Base-by-base conservation (phyloP, 768 basidiomycete species). In the Suillus occidentalis region DNA sequence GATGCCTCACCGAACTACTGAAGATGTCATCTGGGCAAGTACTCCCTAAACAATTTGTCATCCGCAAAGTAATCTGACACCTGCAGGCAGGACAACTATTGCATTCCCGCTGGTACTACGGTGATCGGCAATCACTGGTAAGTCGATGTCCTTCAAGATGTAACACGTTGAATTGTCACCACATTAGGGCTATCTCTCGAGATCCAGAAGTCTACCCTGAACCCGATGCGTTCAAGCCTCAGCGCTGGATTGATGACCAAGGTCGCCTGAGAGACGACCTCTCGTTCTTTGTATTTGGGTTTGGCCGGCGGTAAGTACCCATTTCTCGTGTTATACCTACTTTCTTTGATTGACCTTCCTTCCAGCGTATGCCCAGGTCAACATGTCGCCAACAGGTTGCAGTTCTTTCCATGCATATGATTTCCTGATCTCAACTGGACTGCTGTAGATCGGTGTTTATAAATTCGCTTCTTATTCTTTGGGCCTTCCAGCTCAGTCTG, bases 211-310 rank as follows among this genome's bases (percentile, higher is more conserved):
- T 62, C n/a, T 62, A 36, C 25, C 61, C 43, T 18, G 61, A 62
- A 25, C 61, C 61, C 4, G 45, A 62, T 22, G 34, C 4, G 18
- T 61, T 87, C 71, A 28, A 28, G 28, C 28, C 28, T 28, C 28
- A 28, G 28, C 28, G 28, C 28, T 28, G 28, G 28, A 28, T 28
- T 28, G 28, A 28, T 28, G 28, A 28, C 28, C 28, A 28, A 28
- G 28, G 28, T 28, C 28, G 28, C 72, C 28, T 28, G 28, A 28
- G 28, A 28, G 28, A 28, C 28, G 28, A 28, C 28, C 28, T 28
- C 28, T 28, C 80, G 67, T 75, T 79, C 0, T 87, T 79, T 66
- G 75, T 82, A 6, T 88, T 87, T 61, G 86, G 87, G 0, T 87
- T 85, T 68, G 86, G 85, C n/a, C 72, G 85, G 40, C 16, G 40